Conservation (phyloP, 73 alveolate species). For the Paramecium bursaria region DNA sequence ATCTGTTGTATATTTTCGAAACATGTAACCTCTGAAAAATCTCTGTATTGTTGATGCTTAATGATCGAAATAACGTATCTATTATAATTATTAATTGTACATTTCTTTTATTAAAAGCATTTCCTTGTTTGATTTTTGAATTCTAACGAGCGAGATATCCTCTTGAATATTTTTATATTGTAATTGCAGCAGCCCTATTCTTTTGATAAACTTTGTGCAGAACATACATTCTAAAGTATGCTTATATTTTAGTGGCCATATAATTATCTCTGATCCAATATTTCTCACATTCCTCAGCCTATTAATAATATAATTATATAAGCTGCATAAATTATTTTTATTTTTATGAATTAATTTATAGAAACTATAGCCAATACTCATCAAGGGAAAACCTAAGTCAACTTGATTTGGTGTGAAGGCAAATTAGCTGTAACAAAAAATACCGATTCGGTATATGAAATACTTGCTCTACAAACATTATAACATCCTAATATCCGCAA, state of each 20-base stretch:
- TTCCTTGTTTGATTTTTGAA: background rate
- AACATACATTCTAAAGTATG: slow-evolving; percentile 63
- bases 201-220: slow-evolving; percentile 54
- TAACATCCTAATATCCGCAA: too few relatives aligned
- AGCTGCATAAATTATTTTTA: too few relatives aligned
- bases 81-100: background rate
- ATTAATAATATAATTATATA: slow-evolving; percentile 53
- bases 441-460: too few relatives aligned
- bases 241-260: slow-evolving; percentile 18
- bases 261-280: slow-evolving; percentile 58
- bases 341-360: too few relatives aligned
- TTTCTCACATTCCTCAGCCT: slow-evolving; percentile 44
- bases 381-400: too few relatives aligned
- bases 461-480: too few relatives aligned
- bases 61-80: slow-evolving; percentile 7
- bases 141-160: slow-evolving; percentile 56
- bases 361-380: too few relatives aligned
- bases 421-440: too few relatives aligned
- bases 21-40: slow-evolving; percentile 62
- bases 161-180: slow-evolving; percentile 67
- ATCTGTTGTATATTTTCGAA: slow-evolving; percentile 60
- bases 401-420: too few relatives aligned
- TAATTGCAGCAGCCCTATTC: slow-evolving; percentile 56
- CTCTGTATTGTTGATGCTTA: slow-evolving; percentile 51
- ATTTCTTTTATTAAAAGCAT: slow-evolving; percentile 8